Evolutionary conservation across 2,329 filamentous ascomycete genomes (phyloP).

Genomic region (Colletotrichum sp.): DNA sequence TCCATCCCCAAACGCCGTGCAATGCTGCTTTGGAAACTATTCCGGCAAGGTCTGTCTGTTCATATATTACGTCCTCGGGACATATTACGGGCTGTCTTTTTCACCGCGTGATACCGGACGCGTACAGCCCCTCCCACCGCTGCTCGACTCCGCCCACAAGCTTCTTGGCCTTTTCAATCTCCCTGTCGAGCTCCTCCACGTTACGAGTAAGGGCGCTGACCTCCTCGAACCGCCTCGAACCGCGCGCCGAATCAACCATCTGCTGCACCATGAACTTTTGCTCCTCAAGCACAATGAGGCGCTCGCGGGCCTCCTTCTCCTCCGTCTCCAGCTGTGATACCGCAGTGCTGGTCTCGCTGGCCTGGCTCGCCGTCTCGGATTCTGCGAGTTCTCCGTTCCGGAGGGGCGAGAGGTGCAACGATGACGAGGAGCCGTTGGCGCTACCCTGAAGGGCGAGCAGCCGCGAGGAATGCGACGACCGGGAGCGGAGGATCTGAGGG

Average conservation of each 20-base stretch:
- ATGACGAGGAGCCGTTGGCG: slow-evolving; percentile 38
- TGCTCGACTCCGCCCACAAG: slow-evolving; percentile 71
- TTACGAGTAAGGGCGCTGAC: slow-evolving; percentile 81
- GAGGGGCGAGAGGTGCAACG: slow-evolving; percentile 40
- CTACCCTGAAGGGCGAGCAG: slow-evolving; percentile 34
- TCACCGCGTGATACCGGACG: slow-evolving; percentile 17
- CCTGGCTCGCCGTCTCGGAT: slow-evolving; percentile 54
- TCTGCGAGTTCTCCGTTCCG: slow-evolving; percentile 53
- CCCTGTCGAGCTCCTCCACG: slow-evolving; percentile 78
- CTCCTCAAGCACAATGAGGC: slow-evolving; percentile 85
- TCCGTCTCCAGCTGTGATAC: slow-evolving; percentile 74
- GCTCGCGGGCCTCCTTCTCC: slow-evolving; percentile 81
- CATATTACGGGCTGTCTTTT: background rate
- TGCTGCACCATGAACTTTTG: slow-evolving; percentile 88
- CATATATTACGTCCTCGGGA: background rate
- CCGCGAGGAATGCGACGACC: slow-evolving; percentile 34
- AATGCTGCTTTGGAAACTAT: slow-evolving; percentile 28
- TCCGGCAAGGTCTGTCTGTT: background rate
- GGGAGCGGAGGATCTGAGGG: slow-evolving; percentile 65
- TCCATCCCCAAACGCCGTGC: slow-evolving; percentile 35
- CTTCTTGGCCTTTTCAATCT: slow-evolving; percentile 73
- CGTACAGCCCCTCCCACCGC: slow-evolving; percentile 58
- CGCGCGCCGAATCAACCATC: slow-evolving; percentile 81
- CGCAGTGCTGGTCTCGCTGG: slow-evolving; percentile 57
- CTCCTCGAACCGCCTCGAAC: slow-evolving; percentile 83